A percentile compares a stretch with the other conserved stretches of the same genome.
Evolutionary conservation across 495 filamentous ascomycete species (phyloP).

Genomic region (Daldinia caldariorum): DNA sequence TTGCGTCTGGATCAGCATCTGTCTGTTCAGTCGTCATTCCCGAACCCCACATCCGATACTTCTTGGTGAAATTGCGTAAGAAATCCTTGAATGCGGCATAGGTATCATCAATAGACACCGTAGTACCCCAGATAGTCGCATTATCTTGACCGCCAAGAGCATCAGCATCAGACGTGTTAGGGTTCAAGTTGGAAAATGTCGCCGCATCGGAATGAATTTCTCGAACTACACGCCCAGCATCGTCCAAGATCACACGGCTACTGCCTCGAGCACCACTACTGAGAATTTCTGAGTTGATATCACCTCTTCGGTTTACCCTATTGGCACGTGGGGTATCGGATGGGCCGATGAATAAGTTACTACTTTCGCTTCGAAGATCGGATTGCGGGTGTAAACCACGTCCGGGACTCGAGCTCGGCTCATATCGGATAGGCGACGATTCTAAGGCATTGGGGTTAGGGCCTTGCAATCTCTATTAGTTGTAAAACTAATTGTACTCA

Average conservation of each 20-base stretch:
- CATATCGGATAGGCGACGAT: constrained; percentile 90
- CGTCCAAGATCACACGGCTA: constrained; percentile 81
- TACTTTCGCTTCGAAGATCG: constrained; percentile 79
- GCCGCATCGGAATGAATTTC: constrained; percentile 75
- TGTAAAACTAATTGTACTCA: constrained; percentile 49
- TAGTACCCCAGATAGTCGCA: constrained; percentile 95
- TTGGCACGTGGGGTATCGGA: constrained; percentile 61
- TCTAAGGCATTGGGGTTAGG: constrained; percentile 60
- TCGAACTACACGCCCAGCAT: constrained; percentile 76
- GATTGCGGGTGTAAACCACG: constrained; percentile 68
- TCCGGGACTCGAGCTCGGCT: constrained; percentile 83
- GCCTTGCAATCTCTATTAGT: not conserved
- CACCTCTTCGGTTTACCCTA: constrained; percentile 69
- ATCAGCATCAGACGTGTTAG: constrained; percentile 90
- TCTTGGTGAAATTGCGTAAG: constrained; percentile 84
- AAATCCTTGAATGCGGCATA: constrained; percentile 90
- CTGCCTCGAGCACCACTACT: constrained; percentile 71
- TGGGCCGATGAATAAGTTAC: constrained; percentile 83
- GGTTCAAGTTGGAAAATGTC: constrained; percentile 88
- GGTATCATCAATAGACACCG: constrained; percentile 90
- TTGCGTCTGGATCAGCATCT: constrained; percentile 66
- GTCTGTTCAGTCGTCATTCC: constrained; percentile 83
- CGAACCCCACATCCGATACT: constrained; percentile 90
- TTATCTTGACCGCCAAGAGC: constrained; percentile 81
- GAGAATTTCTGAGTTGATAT: constrained; percentile 81